Evolutionary conservation across 2,329 filamentous ascomycete species (phyloP).

Genomic region (Aspergillus persii): DNA sequence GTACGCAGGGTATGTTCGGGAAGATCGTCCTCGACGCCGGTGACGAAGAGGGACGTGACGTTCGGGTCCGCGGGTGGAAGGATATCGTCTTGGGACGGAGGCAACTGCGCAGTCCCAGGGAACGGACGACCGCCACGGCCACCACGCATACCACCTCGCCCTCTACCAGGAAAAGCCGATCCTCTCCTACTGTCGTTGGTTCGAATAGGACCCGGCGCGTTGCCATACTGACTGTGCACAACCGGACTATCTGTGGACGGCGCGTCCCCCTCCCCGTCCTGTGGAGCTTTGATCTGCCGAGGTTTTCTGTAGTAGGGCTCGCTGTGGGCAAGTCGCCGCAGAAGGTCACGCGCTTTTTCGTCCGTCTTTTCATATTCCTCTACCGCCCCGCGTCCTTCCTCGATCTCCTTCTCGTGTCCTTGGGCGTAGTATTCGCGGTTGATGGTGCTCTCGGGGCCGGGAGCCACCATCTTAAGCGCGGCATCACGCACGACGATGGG

Average conservation of each 20-base stretch:
- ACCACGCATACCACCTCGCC: constrained; percentile 49
- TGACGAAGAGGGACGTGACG: constrained; percentile 91
- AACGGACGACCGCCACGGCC: constrained; percentile 58
- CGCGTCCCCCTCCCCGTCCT: constrained; percentile 41
- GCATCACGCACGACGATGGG: constrained; percentile 95
- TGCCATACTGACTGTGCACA: constrained; percentile 41
- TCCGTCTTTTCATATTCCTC: constrained; percentile 97
- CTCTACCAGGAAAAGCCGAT: constrained; percentile 37
- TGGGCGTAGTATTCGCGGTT: constrained; percentile 98
- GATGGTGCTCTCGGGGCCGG: constrained; percentile 85
- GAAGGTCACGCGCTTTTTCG: constrained; percentile 86
- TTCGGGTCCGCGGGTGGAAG: constrained; percentile 77
- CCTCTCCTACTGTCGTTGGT: constrained; percentile 59
- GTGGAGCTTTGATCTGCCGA: constrained; percentile 63
- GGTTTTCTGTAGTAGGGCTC: constrained; percentile 95
- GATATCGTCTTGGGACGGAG: constrained; percentile 81
- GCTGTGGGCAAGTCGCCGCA: constrained; percentile 81
- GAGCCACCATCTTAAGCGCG: constrained; percentile 94
- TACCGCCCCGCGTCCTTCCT: constrained; percentile 79
- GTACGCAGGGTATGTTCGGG: constrained; percentile 88
- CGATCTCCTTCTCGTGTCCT: constrained; percentile 92
- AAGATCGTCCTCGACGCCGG: constrained; percentile 92
- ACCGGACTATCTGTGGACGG: constrained; percentile 42
- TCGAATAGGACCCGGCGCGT: constrained; percentile 66
- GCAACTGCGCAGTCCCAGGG: constrained; percentile 68